Conservation (phyloP, 1,139 yeast species). For the Hansenula anomala region DNA sequence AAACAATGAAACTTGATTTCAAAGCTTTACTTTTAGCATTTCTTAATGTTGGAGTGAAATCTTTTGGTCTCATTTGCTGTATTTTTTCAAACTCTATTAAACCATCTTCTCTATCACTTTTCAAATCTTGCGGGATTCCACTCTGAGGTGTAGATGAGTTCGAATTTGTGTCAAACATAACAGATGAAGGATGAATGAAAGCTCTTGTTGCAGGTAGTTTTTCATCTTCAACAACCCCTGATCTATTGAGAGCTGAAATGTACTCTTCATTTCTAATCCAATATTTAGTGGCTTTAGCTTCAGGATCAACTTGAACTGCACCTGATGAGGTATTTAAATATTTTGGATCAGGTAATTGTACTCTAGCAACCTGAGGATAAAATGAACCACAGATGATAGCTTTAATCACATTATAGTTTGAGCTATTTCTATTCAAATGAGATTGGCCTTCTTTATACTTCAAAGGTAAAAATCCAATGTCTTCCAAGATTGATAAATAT, state of each 20-base stretch:
- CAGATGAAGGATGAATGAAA: constrained; percentile 80
- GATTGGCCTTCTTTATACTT: constrained; percentile 29
- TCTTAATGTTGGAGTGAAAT: constrained; percentile 33
- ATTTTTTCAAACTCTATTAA: constrained; percentile 26
- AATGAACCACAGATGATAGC: constrained; percentile 76
- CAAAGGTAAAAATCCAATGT: constrained; percentile 69
- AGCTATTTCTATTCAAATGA: constrained; percentile 42
- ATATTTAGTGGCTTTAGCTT: constrained; percentile 65
- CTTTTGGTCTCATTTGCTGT: constrained; percentile 23
- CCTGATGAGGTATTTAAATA: constrained; percentile 70
- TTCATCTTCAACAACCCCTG: constrained; percentile 8
- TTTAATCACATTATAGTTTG: constrained; percentile 47
- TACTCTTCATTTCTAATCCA: constrained; percentile 64
- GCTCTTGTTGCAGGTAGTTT: constrained; percentile 58
- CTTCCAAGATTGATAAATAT: constrained; percentile 60
- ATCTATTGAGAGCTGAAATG: constrained; percentile 24
- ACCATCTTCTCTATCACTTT: constrained; percentile 34
- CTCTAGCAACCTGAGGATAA: constrained; percentile 78
- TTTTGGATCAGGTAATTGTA: constrained; percentile 78
- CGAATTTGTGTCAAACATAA: constrained; percentile 44
- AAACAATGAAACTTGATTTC: constrained; percentile 52
- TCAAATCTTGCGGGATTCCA: constrained; percentile 7
- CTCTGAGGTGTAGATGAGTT: not conserved
- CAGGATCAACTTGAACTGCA: constrained; percentile 79
- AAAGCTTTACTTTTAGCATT: constrained; percentile 21